phyloP scores from a whole-genome alignment of 2,329 filamentous ascomycete genomes.

The Diplodia sapinea region DNA sequence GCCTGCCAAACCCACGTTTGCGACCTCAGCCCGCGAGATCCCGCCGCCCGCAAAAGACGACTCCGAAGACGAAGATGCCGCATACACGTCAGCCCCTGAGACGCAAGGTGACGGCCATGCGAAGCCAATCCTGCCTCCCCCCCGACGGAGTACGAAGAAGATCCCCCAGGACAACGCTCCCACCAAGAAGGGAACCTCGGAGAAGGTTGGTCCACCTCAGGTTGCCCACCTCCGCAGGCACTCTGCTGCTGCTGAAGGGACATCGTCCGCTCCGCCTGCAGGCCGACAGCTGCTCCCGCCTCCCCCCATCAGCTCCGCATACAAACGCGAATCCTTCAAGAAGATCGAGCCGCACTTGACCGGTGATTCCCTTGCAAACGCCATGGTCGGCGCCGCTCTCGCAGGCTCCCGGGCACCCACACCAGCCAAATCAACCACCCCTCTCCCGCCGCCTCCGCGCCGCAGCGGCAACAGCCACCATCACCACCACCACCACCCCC shows the following conservation, averaged over 20 bases:
- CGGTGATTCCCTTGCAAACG: constrained; percentile 71
- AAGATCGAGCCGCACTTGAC: constrained; percentile 57
- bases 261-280: constrained; percentile 36
- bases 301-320: constrained; percentile 48
- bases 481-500: constrained; percentile 39
- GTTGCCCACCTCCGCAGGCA: constrained; percentile 34
- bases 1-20: constrained; percentile 11
- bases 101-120: constrained; percentile 41
- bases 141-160: constrained; percentile 43
- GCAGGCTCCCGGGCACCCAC: constrained; percentile 65
- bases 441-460: constrained; percentile 49
- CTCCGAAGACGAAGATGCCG: constrained; percentile 33
- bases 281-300: constrained; percentile 34
- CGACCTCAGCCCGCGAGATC: not conserved
- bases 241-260: constrained; percentile 36
- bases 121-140: constrained; percentile 46
- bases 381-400: constrained; percentile 76
- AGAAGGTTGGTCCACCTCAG: not conserved
- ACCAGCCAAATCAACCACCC: constrained; percentile 45
- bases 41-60: not conserved
- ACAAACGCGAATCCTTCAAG: constrained; percentile 45
- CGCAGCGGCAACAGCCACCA: constrained; percentile 50
- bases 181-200: not conserved
- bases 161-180: constrained; percentile 33
- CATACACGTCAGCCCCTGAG: constrained; percentile 45